Conservation (phyloP, 371 early-diverging fungal genomes). For the Gilbertella persicaria region DNA sequence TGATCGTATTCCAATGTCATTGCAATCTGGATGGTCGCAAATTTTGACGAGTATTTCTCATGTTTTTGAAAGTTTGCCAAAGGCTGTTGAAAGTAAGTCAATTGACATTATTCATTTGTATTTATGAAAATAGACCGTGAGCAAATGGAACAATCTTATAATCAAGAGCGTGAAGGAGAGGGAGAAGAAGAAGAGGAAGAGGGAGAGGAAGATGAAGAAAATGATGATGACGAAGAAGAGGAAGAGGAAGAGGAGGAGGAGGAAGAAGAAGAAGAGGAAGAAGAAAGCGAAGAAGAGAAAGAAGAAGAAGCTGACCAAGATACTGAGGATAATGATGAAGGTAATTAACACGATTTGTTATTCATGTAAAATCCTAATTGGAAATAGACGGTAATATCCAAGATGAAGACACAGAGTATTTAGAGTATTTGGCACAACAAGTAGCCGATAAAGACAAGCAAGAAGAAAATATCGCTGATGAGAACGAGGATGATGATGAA, state of each 20-base stretch:
- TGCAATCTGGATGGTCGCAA: slow-evolving; percentile 74
- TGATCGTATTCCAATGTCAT: slow-evolving; percentile 67
- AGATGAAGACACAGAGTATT: slow-evolving; percentile 64
- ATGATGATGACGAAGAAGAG: slow-evolving; percentile 33
- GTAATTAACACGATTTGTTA: neutral
- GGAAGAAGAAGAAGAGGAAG: slow-evolving; percentile 43
- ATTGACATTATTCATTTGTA: slow-evolving; percentile 20
- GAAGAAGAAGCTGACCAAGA: slow-evolving; percentile 42
- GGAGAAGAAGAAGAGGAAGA: slow-evolving; percentile 54
- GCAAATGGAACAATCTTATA: slow-evolving; percentile 59
- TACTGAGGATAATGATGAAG: slow-evolving; percentile 31
- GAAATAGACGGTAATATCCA: slow-evolving; percentile 60
- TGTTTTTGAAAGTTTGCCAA: slow-evolving; percentile 75
- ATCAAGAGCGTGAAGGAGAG: slow-evolving; percentile 67
- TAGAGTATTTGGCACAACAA: slow-evolving; percentile 66
- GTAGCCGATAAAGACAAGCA: slow-evolving; percentile 30
- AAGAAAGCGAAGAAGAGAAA: slow-evolving; percentile 36
- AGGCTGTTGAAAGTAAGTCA: slow-evolving; percentile 77
- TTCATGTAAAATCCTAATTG: too few relatives aligned
- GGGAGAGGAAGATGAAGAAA: slow-evolving; percentile 41
- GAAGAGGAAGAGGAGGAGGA: slow-evolving; percentile 60
- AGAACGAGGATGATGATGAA: slow-evolving; percentile 54
- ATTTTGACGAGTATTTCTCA: slow-evolving; percentile 68
- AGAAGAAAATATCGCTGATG: slow-evolving; percentile 50
- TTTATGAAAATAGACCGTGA: slow-evolving; percentile 62